phyloP scores from a whole-genome alignment of 2,329 filamentous ascomycete species.

The Teratosphaeria nubilosa region DNA sequence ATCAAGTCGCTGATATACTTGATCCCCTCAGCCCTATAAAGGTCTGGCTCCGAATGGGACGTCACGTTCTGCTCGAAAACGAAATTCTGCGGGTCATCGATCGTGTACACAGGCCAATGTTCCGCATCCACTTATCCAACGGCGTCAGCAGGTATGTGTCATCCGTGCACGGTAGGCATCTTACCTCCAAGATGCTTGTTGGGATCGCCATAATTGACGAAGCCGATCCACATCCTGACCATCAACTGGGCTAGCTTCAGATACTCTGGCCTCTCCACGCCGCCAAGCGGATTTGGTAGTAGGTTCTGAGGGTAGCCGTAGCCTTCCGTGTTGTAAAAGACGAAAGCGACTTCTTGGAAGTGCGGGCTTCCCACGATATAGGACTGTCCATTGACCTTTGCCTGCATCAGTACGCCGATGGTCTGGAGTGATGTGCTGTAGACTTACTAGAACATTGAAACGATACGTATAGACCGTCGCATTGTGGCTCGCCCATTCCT shows the following conservation, averaged over 20 bases:
- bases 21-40: slow-evolving; percentile 36
- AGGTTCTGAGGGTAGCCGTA: slow-evolving; percentile 34
- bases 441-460: slow-evolving; percentile 30
- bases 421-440: background rate
- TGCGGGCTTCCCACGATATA: slow-evolving; percentile 24
- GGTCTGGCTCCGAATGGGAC: slow-evolving; percentile 31
- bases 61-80: slow-evolving; percentile 41
- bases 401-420: background rate
- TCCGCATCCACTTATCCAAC: slow-evolving; percentile 7
- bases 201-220: slow-evolving; percentile 34
- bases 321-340: slow-evolving; percentile 38
- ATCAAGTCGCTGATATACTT: slow-evolving; percentile 21
- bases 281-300: slow-evolving; percentile 17
- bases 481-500: slow-evolving; percentile 13
- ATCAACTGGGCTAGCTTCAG: slow-evolving; percentile 36
- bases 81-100: slow-evolving; percentile 34
- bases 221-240: slow-evolving; percentile 36
- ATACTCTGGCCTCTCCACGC: slow-evolving; percentile 26
- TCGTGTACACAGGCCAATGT: slow-evolving; percentile 38
- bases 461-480: slow-evolving; percentile 27
- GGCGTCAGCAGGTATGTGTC: background rate
- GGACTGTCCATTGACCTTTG: slow-evolving; percentile 17
- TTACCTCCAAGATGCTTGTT: slow-evolving; percentile 36
- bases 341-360: slow-evolving; percentile 44
- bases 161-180: slow-evolving; percentile 25